These are phyloP conservation scores for Psidium friedrichsthalianum DNA, from an alignment of 345 rosid species.

Conservation along the genomic window DNA sequence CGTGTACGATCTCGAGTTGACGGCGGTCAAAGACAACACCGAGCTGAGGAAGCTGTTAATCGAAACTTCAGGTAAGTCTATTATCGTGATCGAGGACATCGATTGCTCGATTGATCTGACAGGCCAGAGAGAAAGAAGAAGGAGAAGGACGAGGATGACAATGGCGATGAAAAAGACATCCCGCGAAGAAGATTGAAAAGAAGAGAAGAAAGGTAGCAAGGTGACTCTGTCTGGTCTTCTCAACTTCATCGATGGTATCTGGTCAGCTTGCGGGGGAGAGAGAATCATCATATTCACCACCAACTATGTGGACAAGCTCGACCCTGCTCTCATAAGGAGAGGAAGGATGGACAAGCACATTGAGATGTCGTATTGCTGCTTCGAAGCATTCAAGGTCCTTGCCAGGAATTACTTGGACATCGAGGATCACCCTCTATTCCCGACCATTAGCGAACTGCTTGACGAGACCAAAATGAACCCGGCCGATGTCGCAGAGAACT, in stretches of 20 bases:
- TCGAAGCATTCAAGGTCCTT: constrained; percentile 2
- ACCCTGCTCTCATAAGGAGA: constrained; percentile 12
- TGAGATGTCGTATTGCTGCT: constrained; percentile 11
- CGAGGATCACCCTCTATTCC: background rate
- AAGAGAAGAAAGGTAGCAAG: background rate
- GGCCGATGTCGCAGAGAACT: constrained; percentile 16
- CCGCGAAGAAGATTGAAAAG: background rate
- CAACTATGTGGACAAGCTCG: constrained; percentile 10
- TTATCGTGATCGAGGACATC: constrained; percentile 15
- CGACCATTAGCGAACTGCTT: background rate
- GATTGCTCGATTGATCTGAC: constrained; percentile 19
- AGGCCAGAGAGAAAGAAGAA: constrained; percentile 4
- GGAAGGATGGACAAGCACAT: constrained; percentile 21
- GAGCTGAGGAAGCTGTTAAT: constrained; percentile 10
- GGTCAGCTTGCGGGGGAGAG: constrained; percentile 16
- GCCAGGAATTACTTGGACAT: constrained; percentile 3
- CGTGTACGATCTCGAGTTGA: constrained; percentile 12
- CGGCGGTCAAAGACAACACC: constrained; percentile 8
- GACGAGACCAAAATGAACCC: constrained; percentile 4
- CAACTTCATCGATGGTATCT: constrained; percentile 13
- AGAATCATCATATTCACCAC: constrained; percentile 15
- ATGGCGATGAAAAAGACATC: background rate
- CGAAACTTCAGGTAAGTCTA: constrained; percentile 11
- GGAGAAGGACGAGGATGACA: background rate
- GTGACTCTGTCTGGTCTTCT: constrained; percentile 17